phyloP scores from a whole-genome alignment of 176 grass and related monocot genomes.

The Oryza longistaminata region DNA sequence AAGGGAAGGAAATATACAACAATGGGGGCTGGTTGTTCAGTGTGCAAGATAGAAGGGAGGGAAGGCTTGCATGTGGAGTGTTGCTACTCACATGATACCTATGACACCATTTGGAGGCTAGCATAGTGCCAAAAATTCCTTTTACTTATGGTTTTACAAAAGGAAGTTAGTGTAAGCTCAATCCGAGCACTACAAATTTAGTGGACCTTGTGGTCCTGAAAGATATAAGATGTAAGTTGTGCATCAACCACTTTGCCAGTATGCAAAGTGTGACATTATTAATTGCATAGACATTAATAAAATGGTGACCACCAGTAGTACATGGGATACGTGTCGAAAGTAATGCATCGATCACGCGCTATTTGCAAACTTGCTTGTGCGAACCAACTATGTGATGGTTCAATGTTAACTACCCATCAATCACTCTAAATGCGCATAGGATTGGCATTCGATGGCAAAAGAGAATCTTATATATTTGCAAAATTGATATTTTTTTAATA shows the following conservation, averaged over 20 bases:
- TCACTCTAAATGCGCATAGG: conserved; percentile 39
- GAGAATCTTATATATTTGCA: background rate
- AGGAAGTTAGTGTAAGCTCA: conserved; percentile 36
- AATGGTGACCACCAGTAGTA: background rate
- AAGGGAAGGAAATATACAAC: background rate
- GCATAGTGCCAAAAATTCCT: conserved; percentile 37
- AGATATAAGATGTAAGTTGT: conserved; percentile 37
- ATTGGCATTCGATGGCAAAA: conserved; percentile 2
- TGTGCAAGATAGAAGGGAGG: conserved; percentile 27
- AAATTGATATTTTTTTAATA: background rate
- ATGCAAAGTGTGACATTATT: conserved; percentile 45
- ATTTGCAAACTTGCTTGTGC: conserved; percentile 35
- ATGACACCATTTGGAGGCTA: conserved; percentile 51
- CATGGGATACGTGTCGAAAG: background rate
- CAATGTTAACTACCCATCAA: conserved; percentile 61
- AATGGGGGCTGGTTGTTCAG: conserved; percentile 34
- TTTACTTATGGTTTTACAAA: conserved; percentile 29
- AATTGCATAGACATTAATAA: conserved; percentile 34
- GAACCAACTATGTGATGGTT: conserved; percentile 56
- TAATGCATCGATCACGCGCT: background rate
- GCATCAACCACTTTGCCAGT: conserved; percentile 47
- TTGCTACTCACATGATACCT: conserved; percentile 42
- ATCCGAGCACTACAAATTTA: conserved; percentile 52
- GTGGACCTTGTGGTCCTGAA: conserved; percentile 43
- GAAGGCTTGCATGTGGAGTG: conserved; percentile 44